These are phyloP conservation scores for Isatis tinctoria DNA, from an alignment of 345 rosid genomes.

Conservation along the genomic window DNA sequence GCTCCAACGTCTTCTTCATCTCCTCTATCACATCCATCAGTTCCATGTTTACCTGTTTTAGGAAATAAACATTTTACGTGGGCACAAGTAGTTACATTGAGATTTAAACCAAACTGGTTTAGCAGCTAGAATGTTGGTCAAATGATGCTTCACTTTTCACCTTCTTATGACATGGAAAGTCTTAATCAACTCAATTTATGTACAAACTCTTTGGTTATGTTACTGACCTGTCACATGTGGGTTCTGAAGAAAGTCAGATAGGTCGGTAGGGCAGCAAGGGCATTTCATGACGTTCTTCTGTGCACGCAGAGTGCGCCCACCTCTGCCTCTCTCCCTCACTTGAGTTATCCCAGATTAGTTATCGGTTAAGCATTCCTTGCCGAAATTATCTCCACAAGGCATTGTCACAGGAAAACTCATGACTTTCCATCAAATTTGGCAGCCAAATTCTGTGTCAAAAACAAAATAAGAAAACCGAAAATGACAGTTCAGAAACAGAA, in stretches of 20 bases:
- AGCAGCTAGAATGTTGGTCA: too few relatives aligned
- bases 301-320: too few relatives aligned
- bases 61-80: neutral
- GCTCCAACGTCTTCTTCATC: conserved; percentile 24
- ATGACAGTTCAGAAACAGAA: neutral
- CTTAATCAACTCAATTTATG: too few relatives aligned
- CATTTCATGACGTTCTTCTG: conserved; percentile 57
- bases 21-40: conserved; percentile 56
- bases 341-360: neutral
- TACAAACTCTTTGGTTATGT: too few relatives aligned
- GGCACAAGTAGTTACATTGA: too few relatives aligned
- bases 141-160: too few relatives aligned
- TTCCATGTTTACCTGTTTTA: conserved; percentile 61
- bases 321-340: conserved; percentile 4
- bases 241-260: conserved; percentile 60
- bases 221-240: conserved; percentile 49
- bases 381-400: neutral
- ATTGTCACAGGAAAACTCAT: neutral
- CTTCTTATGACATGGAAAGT: too few relatives aligned
- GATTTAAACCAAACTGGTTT: too few relatives aligned
- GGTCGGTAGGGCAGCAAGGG: conserved; percentile 61
- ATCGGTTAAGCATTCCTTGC: neutral
- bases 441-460: neutral
- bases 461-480: neutral
- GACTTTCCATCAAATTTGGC: neutral